phyloP scores from a whole-genome alignment of 2,329 filamentous ascomycete species.

The Teratosphaeria epicoccoides region DNA sequence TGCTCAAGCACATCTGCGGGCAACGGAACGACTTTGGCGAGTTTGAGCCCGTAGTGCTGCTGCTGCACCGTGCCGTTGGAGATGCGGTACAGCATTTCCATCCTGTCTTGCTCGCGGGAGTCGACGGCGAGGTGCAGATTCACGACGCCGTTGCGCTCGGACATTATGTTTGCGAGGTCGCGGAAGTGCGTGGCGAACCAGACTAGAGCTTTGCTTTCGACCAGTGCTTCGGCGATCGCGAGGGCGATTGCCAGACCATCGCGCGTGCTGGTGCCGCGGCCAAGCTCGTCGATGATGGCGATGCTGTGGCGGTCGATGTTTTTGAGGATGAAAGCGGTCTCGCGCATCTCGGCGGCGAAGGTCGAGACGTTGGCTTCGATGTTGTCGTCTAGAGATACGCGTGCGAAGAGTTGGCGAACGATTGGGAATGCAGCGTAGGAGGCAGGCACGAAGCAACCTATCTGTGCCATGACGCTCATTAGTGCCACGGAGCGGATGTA shows the following conservation, averaged over 20 bases:
- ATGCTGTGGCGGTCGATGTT: slow-evolving; percentile 58
- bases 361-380: slow-evolving; percentile 87
- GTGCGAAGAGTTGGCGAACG: slow-evolving; percentile 72
- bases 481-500: slow-evolving; percentile 82
- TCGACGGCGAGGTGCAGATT: slow-evolving; percentile 73
- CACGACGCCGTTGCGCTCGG: slow-evolving; percentile 65
- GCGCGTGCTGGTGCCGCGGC: slow-evolving; percentile 75
- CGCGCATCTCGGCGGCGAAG: slow-evolving; percentile 89
- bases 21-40: slow-evolving; percentile 66
- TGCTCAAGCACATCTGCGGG: slow-evolving; percentile 56
- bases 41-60: slow-evolving; percentile 70
- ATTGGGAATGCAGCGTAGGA: slow-evolving; percentile 73
- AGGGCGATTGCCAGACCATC: slow-evolving; percentile 86
- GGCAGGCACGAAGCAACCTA: slow-evolving; percentile 83
- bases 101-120: slow-evolving; percentile 43
- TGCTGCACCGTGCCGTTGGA: slow-evolving; percentile 59
- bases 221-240: slow-evolving; percentile 77
- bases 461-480: slow-evolving; percentile 84
- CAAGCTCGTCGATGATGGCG: slow-evolving; percentile 82
- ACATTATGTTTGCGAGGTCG: slow-evolving; percentile 66
- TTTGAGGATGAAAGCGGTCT: slow-evolving; percentile 83
- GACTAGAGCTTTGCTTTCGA: slow-evolving; percentile 64
- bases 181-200: slow-evolving; percentile 94
- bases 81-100: slow-evolving; percentile 84
- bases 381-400: slow-evolving; percentile 76